Base-by-base conservation (phyloP, 306 rosid genomes). In the barrel medic (Medicago truncatula) region DNA sequence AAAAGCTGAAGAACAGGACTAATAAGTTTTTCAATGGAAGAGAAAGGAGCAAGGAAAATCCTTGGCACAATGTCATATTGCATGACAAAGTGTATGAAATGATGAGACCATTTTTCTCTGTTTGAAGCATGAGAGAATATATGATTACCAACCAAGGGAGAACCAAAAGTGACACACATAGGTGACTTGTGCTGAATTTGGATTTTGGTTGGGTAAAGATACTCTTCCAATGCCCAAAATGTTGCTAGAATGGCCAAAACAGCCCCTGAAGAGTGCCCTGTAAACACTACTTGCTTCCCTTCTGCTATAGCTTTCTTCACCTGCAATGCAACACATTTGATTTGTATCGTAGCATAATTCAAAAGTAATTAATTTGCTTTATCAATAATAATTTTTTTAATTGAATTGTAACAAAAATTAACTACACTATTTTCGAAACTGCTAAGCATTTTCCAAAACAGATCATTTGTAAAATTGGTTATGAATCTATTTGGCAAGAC, bases 231-330 rank as follows among this genome's bases (percentile, higher is more conserved):
- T 7, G 88, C 78, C 95, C 92, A 87, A 38, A 90, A 80, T 17
- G 93, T 83, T 40, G 91, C 88, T 6, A 92, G 86, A 66, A 70
- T 82, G 25, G 98, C 96, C 17, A 85, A 60, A 8, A 97, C 59
- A 40, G 89, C 98, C 3, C 96, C 96, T 0, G 84, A 57, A 9
- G 96, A 86, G 76, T 92, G 93, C 5, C 98, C 98, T 0, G 97
- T 80, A 36, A 95, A 90, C 73, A 90, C 78, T 47, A 95, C 50
- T 34, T 50, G 73, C 78, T 81, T 92, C 52, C 65, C 54, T 4
- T 50, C 78, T 6, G 3, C 6, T n/a, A 75, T 23, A 9, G 86
- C 87, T 13, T 5, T 77, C 1, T 13, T 14, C 77, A 89, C 96
- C 98, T 93, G 83, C 78, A 21, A 58, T 18, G 61, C 31, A 81